Evolutionary conservation across 495 filamentous ascomycete genomes (phyloP).

Genomic region (Penicillium angulare): DNA sequence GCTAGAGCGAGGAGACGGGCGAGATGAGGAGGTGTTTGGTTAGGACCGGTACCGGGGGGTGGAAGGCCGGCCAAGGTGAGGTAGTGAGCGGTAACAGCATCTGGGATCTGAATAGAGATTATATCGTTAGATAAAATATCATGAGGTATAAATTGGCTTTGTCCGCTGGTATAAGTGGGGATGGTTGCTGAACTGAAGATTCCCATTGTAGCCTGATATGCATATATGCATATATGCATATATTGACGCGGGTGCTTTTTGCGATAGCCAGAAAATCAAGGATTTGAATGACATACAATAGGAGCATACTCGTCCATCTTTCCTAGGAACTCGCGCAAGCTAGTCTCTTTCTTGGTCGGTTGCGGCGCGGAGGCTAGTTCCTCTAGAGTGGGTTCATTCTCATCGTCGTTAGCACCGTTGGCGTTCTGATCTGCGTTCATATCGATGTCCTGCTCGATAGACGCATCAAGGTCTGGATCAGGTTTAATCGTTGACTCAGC

Average conservation of each 20-base stretch:
- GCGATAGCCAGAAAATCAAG: neutral
- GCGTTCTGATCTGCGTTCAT: constrained; percentile 31
- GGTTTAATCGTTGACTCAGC: constrained; percentile 25
- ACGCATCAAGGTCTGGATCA: constrained; percentile 34
- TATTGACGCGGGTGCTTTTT: too few relatives aligned
- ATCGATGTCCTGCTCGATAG: constrained; percentile 47
- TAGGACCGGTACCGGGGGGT: constrained; percentile 75
- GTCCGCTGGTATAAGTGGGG: neutral
- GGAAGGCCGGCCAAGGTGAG: constrained; percentile 92
- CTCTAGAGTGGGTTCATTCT: constrained; percentile 26
- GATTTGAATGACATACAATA: constrained; percentile 62
- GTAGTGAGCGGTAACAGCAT: constrained; percentile 97
- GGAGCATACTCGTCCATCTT: constrained; percentile 99
- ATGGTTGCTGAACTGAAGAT: too few relatives aligned
- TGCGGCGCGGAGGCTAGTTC: constrained; percentile 37
- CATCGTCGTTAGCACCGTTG: constrained; percentile 14
- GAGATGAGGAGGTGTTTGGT: constrained; percentile 80
- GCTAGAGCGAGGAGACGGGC: constrained; percentile 92
- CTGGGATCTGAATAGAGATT: constrained; percentile 69
- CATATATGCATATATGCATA: too few relatives aligned
- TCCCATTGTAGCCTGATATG: too few relatives aligned
- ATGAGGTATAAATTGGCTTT: too few relatives aligned
- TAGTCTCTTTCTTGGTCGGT: constrained; percentile 84
- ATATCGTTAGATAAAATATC: too few relatives aligned
- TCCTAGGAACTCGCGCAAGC: constrained; percentile 80